phyloP scores from a whole-genome alignment of 163 green algal genomes.

The Scenedesmus sp. region DNA sequence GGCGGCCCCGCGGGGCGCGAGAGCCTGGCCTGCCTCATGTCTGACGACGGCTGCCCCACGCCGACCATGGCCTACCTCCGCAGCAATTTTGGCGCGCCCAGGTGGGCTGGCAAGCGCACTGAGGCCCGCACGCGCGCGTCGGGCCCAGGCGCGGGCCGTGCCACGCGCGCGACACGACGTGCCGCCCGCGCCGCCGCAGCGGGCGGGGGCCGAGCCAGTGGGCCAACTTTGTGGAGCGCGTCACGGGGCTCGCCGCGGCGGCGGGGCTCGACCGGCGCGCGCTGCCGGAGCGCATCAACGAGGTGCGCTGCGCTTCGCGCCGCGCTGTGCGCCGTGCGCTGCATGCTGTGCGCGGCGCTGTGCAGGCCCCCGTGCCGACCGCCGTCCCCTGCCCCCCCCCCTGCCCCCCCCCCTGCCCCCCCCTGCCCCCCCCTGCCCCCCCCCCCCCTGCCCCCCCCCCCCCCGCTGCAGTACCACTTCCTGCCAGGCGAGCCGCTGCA shows the following conservation, averaged over 20 bases:
- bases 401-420: too few species aligned
- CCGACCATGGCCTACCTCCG: constrained; percentile 16
- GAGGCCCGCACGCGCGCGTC: too few species aligned
- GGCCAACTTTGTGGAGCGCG: constrained; percentile 28
- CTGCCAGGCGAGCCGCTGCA: constrained; percentile 42
- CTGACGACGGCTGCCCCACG: not conserved
- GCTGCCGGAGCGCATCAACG: not conserved
- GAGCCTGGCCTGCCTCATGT: constrained; percentile 18
- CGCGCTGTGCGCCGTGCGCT: not conserved
- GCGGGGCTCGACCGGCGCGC: not conserved
- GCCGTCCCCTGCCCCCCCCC: too few species aligned
- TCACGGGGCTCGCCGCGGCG: not conserved
- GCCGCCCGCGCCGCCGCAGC: not conserved
- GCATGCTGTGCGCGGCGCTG: not conserved
- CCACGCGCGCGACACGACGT: too few species aligned
- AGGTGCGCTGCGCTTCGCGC: not conserved
- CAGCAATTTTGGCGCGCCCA: constrained; percentile 4
- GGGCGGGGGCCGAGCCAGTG: not conserved
- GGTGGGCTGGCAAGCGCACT: too few species aligned
- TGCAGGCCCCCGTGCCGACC: too few species aligned
- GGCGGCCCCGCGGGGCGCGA: not conserved
- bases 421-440: too few species aligned
- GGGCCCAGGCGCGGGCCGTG: too few species aligned
- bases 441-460: too few species aligned
- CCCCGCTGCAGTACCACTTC: constrained; percentile 33